Evolutionary conservation across 2,329 filamentous ascomycete species (phyloP).

Genomic region (Lachnellula willkommii): DNA sequence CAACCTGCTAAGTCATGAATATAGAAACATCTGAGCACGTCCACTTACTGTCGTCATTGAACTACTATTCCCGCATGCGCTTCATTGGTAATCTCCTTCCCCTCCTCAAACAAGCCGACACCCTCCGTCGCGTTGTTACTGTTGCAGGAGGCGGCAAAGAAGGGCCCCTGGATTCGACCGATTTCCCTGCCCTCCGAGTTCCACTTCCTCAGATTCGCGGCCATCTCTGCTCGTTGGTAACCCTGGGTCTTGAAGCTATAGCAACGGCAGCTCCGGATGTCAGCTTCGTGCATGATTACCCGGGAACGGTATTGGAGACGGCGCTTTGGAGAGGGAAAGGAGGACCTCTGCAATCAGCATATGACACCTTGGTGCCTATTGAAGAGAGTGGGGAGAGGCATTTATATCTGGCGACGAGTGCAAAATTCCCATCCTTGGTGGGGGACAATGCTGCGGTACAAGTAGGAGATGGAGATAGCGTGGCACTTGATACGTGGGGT

Average conservation of each 20-base stretch:
- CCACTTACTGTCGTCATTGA: slow-evolving; percentile 43
- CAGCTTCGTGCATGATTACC: slow-evolving; percentile 21
- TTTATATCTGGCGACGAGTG: slow-evolving; percentile 19
- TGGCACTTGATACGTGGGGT: slow-evolving; percentile 11
- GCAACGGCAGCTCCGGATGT: slow-evolving; percentile 15
- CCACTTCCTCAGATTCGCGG: slow-evolving; percentile 8
- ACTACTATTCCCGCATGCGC: slow-evolving; percentile 51
- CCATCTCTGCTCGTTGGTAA: slow-evolving; percentile 16
- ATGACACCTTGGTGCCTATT: slow-evolving; percentile 9
- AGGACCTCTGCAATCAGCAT: background rate
- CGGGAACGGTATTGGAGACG: slow-evolving; percentile 15
- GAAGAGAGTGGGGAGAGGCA: slow-evolving; percentile 24
- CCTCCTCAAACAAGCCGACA: slow-evolving; percentile 38
- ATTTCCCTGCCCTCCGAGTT: slow-evolving; percentile 18
- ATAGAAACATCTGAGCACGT: slow-evolving; percentile 51
- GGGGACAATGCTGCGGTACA: background rate
- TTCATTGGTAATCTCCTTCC: slow-evolving; percentile 54
- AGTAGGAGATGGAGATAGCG: slow-evolving; percentile 2
- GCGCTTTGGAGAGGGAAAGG: background rate
- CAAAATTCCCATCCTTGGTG: slow-evolving; percentile 6
- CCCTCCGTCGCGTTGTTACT: slow-evolving; percentile 46
- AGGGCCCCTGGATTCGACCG: slow-evolving; percentile 16
- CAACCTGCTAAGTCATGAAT: background rate
- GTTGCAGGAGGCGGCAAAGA: slow-evolving; percentile 16
- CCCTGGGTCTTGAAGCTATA: slow-evolving; percentile 18